Conservation (phyloP, 345 rosid genomes). For the Lepidium aucheri region DNA sequence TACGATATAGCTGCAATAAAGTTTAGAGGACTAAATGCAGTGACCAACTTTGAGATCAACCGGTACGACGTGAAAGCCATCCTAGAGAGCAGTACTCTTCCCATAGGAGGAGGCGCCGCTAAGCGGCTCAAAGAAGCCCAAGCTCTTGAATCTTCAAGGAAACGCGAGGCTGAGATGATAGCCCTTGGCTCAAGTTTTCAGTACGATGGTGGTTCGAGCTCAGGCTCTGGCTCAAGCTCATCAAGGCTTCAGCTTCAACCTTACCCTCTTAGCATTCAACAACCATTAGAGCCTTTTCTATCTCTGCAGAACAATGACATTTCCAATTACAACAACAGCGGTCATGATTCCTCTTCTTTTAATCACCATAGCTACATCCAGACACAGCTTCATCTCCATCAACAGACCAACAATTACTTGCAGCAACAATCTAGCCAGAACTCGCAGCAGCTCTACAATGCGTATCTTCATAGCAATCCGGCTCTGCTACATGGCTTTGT, state of each 20-base stretch:
- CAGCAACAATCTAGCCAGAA: constrained; percentile 45
- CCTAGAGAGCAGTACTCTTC: constrained; percentile 85
- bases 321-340: constrained; percentile 38
- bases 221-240: constrained; percentile 39
- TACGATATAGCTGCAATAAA: constrained; percentile 97
- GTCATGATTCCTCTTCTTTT: constrained; percentile 52
- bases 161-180: constrained; percentile 76
- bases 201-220: constrained; percentile 40
- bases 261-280: constrained; percentile 58
- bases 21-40: constrained; percentile 88
- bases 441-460: constrained; percentile 47
- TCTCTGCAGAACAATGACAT: constrained; percentile 71
- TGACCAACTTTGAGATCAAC: constrained; percentile 96
- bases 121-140: constrained; percentile 94
- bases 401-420: constrained; percentile 38
- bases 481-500: constrained; percentile 58
- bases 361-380: constrained; percentile 52
- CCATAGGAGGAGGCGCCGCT: constrained; percentile 97
- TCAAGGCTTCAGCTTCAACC: constrained; percentile 51
- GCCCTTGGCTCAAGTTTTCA: constrained; percentile 65
- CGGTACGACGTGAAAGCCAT: constrained; percentile 93
- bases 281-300: constrained; percentile 56
- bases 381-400: constrained; percentile 74
- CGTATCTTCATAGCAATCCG: constrained; percentile 61
- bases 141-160: constrained; percentile 76